phyloP scores from a whole-genome alignment of 2,329 filamentous ascomycete species.

The Lachnellula cervina region DNA sequence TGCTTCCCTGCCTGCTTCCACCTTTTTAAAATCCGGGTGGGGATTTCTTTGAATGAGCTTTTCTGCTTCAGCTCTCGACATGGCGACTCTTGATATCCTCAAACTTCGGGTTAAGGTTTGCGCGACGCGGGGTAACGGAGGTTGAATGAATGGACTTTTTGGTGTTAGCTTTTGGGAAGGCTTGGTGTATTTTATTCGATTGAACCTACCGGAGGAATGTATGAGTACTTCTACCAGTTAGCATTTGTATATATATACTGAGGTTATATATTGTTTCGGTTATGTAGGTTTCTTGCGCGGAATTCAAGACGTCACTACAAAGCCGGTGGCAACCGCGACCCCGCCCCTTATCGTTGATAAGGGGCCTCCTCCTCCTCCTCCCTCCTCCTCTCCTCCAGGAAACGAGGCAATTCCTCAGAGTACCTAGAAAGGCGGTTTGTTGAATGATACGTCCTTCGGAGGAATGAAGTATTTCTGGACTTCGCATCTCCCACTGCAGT shows the following conservation, averaged over 20 bases:
- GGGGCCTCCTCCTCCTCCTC: too few relatives aligned
- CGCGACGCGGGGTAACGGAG: background rate
- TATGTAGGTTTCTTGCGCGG: background rate
- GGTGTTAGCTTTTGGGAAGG: background rate
- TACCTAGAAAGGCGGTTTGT: too few relatives aligned
- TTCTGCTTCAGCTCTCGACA: constrained; percentile 34
- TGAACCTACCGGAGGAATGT: background rate
- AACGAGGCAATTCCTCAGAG: too few relatives aligned
- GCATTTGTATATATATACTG: background rate
- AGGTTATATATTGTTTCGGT: background rate
- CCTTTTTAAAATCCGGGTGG: constrained; percentile 69
- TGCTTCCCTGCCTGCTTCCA: constrained; percentile 60
- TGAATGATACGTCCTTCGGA: too few relatives aligned
- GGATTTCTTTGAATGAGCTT: constrained; percentile 52
- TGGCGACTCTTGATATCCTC: constrained; percentile 11
- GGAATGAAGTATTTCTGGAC: too few relatives aligned
- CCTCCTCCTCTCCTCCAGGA: too few relatives aligned
- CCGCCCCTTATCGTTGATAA: background rate
- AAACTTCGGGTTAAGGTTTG: background rate
- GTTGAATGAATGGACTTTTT: background rate
- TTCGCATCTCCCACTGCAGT: too few relatives aligned
- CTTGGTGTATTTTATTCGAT: background rate
- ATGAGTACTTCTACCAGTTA: background rate
- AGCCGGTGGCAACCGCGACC: background rate
- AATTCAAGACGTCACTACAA: background rate